Percentiles rank a stretch among this genome's conserved stretches.
Evolutionary conservation across 108 stramenopile species (phyloP).

Genomic region (Aureococcus anophagefferens): DNA sequence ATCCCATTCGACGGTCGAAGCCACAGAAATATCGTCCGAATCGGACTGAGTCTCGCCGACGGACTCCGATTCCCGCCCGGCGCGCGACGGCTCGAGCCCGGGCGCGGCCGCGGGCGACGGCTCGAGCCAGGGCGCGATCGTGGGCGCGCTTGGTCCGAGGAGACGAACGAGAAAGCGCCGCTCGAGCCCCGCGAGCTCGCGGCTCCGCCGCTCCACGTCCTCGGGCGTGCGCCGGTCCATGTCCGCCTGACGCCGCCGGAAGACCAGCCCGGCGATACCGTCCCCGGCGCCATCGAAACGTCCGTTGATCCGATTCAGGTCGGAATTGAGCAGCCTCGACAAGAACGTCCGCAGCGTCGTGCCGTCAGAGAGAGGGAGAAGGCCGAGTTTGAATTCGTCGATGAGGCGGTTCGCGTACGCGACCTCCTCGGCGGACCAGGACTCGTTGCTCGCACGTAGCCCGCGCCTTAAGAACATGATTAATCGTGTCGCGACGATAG

Average conservation of each 20-base stretch:
- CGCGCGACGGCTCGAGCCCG: no score
- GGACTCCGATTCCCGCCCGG: no score
- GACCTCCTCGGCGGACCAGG: conserved; percentile 51
- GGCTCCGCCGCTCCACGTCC: conserved; percentile 64
- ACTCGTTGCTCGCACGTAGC: no score
- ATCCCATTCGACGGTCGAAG: no score
- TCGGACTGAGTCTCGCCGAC: no score
- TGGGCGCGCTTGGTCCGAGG: no score
- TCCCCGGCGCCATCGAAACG: conserved; percentile 72
- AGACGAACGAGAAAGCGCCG: conserved; percentile 73
- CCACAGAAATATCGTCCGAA: no score
- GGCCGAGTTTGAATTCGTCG: conserved; percentile 44
- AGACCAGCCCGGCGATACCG: conserved; percentile 91
- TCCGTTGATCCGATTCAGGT: conserved; percentile 45
- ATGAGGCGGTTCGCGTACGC: conserved; percentile 48
- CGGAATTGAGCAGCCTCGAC: conserved; percentile 43
- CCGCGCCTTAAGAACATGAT: no score
- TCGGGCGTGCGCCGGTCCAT: conserved; percentile 71
- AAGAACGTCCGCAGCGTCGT: conserved; percentile 51
- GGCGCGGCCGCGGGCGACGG: no score
- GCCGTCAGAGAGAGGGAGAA: conserved; percentile 44
- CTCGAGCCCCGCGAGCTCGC: conserved; percentile 70
- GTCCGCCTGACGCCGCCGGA: conserved; percentile 71
- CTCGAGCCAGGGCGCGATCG: no score
- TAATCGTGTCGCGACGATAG: no score